Conservation (phyloP, 2,329 filamentous ascomycete genomes). For the Aspergillus japonicus region DNA sequence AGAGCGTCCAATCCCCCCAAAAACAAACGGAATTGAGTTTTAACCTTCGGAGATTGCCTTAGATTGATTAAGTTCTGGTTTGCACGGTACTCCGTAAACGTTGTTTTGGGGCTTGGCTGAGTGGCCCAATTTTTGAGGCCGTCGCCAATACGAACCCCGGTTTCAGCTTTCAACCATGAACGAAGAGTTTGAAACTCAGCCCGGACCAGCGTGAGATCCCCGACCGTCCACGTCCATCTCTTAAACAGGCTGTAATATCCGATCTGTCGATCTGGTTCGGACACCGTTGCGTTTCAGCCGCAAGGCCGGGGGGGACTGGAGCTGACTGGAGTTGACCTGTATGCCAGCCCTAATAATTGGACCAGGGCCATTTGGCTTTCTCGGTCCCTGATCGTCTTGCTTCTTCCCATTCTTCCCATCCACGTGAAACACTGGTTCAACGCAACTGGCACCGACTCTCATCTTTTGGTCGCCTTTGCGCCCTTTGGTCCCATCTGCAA, state of each 20-base stretch:
- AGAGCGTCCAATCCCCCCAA: neutral
- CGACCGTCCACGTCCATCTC: neutral
- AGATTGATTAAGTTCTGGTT: neutral
- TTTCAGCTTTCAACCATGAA: neutral
- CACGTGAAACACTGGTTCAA: constrained; percentile 2
- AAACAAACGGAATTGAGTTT: neutral
- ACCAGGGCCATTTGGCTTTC: neutral
- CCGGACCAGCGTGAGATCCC: neutral
- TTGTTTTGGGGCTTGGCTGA: too few species aligned
- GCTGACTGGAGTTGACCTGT: neutral
- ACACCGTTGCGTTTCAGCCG: neutral
- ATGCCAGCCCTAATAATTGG: constrained; percentile 7
- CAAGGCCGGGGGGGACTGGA: too few species aligned
- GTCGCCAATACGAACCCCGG: neutral
- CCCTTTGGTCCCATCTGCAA: neutral
- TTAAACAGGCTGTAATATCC: constrained; percentile 1
- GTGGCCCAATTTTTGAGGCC: neutral
- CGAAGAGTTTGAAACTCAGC: neutral
- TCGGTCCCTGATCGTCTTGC: constrained; percentile 1
- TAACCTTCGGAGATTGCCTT: neutral
- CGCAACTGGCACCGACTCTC: neutral
- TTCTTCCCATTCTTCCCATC: neutral
- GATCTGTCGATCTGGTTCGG: constrained; percentile 1
- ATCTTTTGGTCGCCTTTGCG: neutral
- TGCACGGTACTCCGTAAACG: too few species aligned